Conservation (phyloP, 2,329 filamentous ascomycete genomes). For the Orbilia oligospora region DNA sequence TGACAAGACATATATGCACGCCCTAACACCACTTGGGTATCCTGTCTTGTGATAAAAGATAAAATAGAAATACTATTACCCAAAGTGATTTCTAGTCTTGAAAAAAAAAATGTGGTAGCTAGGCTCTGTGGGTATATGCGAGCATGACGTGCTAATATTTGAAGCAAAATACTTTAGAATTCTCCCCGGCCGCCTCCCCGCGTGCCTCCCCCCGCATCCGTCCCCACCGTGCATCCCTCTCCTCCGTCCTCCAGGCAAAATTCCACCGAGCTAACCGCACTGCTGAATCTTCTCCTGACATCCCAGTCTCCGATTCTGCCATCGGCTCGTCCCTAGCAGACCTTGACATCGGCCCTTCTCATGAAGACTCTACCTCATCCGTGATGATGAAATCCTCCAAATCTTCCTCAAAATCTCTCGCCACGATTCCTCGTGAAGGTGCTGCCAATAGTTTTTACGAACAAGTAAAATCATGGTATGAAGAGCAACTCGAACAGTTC, state of each 20-base stretch:
- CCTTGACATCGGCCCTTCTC: constrained; percentile 55
- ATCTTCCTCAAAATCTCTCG: constrained; percentile 45
- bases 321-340: constrained; percentile 54
- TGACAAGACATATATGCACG: constrained; percentile 21
- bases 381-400: constrained; percentile 17
- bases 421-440: constrained; percentile 9
- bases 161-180: constrained; percentile 3
- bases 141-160: constrained; percentile 12
- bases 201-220: constrained; percentile 46
- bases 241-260: constrained; percentile 48
- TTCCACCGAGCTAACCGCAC: constrained; percentile 35
- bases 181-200: constrained; percentile 49
- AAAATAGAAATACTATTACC: background rate
- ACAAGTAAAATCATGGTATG: constrained; percentile 52
- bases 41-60: constrained; percentile 9
- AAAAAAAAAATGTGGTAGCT: background rate
- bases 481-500: constrained; percentile 45
- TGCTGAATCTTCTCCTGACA: constrained; percentile 54
- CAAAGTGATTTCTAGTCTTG: no score
- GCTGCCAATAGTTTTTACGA: constrained; percentile 52
- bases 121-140: background rate
- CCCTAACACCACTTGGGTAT: constrained; percentile 11
- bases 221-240: constrained; percentile 43
- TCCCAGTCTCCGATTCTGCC: constrained; percentile 45
- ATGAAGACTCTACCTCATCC: constrained; percentile 17